phyloP scores from a whole-genome alignment of 2,329 filamentous ascomycete species.

The Colletotrichum godetiae region DNA sequence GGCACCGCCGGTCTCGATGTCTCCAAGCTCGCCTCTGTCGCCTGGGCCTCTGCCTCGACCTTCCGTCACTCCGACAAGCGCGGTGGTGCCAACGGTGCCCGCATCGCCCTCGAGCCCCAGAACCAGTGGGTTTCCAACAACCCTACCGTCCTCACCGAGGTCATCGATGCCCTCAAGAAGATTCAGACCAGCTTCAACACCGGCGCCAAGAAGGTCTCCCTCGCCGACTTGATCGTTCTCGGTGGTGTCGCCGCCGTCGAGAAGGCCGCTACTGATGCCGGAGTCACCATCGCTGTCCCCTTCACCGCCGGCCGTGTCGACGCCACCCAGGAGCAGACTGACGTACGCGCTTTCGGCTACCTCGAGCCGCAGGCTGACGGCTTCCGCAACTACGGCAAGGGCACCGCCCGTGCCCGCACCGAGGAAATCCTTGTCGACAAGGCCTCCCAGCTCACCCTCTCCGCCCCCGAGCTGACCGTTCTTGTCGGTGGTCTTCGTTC shows the following conservation, averaged over 20 bases:
- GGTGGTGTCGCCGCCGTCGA: constrained; percentile 78
- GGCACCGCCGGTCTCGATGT: constrained; percentile 67
- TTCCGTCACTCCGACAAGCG: constrained; percentile 85
- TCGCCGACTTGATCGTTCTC: constrained; percentile 84
- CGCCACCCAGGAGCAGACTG: constrained; percentile 78
- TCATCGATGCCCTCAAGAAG: constrained; percentile 70
- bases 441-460: constrained; percentile 76
- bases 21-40: constrained; percentile 71
- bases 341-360: constrained; percentile 70
- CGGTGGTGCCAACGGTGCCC: constrained; percentile 83
- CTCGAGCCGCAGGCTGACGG: constrained; percentile 78
- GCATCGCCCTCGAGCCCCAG: constrained; percentile 79
- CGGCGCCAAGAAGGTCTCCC: constrained; percentile 75
- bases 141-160: constrained; percentile 71
- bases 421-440: constrained; percentile 80
- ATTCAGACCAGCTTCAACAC: constrained; percentile 76
- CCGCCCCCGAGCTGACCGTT: constrained; percentile 77
- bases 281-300: constrained; percentile 67
- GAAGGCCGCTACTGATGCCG: constrained; percentile 69
- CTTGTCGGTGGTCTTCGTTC: constrained; percentile 79
- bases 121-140: constrained; percentile 82
- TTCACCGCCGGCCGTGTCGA: constrained; percentile 81
- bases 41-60: constrained; percentile 77
- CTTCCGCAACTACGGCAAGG: constrained; percentile 82
- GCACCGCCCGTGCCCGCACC: constrained; percentile 68